These are phyloP conservation scores for Bigelowiella natans DNA, from an alignment of 78 protist genomes.

Conservation along the genomic window DNA sequence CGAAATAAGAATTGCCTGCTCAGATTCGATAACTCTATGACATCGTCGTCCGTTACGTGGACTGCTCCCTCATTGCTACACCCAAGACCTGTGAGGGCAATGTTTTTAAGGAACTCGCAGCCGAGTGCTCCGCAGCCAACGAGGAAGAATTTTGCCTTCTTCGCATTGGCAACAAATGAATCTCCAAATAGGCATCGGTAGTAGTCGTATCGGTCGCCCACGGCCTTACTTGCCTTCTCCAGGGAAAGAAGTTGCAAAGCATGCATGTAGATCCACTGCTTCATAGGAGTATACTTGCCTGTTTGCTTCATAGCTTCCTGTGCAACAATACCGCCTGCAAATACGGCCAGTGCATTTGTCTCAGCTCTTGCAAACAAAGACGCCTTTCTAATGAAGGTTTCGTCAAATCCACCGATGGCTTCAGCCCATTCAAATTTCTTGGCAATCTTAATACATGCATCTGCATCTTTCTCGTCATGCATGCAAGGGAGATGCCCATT, in stretches of 20 bases:
- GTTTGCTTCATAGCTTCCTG: slow-evolving; percentile 79
- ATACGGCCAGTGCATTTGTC: slow-evolving; percentile 6
- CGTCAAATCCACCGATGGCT: not conserved
- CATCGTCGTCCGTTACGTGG: slow-evolving; percentile 25
- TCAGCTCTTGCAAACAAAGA: not conserved
- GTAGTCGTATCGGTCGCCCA: not conserved
- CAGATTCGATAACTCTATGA: slow-evolving; percentile 32
- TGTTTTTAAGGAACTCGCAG: slow-evolving; percentile 43
- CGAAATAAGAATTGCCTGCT: slow-evolving; percentile 45
- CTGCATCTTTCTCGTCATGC: not conserved
- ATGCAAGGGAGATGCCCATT: not conserved
- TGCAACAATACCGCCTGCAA: slow-evolving; percentile 72
- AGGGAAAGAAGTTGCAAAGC: not conserved
- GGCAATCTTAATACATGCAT: not conserved
- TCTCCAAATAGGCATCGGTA: not conserved
- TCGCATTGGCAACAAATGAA: not conserved
- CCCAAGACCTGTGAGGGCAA: slow-evolving; percentile 42
- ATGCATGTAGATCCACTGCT: slow-evolving; percentile 39
- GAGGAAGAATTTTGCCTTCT: slow-evolving; percentile 30
- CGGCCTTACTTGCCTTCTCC: not conserved
- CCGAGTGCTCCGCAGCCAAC: slow-evolving; percentile 63
- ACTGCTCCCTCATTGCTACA: slow-evolving; percentile 1
- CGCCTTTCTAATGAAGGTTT: not conserved
- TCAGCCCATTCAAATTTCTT: not conserved
- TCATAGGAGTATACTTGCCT: slow-evolving; percentile 38